Base-by-base conservation (phyloP, 2,329 filamentous ascomycete species). In the Rachicladosporium sp. region DNA sequence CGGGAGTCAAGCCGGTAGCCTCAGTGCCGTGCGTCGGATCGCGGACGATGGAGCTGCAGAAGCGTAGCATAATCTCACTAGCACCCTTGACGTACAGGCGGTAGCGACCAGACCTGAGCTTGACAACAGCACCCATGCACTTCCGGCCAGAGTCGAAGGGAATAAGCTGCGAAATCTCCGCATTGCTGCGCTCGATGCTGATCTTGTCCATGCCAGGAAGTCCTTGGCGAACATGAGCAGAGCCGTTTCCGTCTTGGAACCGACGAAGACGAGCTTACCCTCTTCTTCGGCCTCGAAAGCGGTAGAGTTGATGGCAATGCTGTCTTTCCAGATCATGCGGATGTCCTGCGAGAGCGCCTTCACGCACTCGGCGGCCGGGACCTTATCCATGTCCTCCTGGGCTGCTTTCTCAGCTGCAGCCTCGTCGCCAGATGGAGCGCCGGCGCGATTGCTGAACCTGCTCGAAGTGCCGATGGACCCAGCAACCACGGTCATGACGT, bases 161-260 rank as follows among this genome's bases (percentile, higher is more conserved):
- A 40, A 73, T 63, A 29, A 77, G 61, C 48, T 76, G 69, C 9
- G 65, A 65, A 29, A 82, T 61, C 29, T 72, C 68, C 30, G 70
- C 69, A 48, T 80, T 82, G 10, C 74, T 68, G 11, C 80, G 70
- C 49, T 78, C 78, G 44, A 78, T 68, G 35, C 64, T 64, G 10
- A 83, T 61, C 0, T 70, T 67, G 4, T 71, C 73, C 66, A 86
- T 76, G 32, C 70, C 79, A 86, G 64, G 51, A 75, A 67, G 36
- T 81, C 74, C 36, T 72, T 70, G 12, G 79, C 77, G 53, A 85
- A 84, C 15, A 69, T 66, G n/a, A 87, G 68, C 9, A 87, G 66
- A 13, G 82, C 81, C 3, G 80, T 84, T 55, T 87, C 82, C 0
- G 82, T 87, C 61, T 85, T 86, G 4, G 81, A 85, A 23, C 82